Evolutionary conservation across 352 stramenopile genomes (phyloP).

Genomic region (Thalassiosira mediterranea): DNA sequence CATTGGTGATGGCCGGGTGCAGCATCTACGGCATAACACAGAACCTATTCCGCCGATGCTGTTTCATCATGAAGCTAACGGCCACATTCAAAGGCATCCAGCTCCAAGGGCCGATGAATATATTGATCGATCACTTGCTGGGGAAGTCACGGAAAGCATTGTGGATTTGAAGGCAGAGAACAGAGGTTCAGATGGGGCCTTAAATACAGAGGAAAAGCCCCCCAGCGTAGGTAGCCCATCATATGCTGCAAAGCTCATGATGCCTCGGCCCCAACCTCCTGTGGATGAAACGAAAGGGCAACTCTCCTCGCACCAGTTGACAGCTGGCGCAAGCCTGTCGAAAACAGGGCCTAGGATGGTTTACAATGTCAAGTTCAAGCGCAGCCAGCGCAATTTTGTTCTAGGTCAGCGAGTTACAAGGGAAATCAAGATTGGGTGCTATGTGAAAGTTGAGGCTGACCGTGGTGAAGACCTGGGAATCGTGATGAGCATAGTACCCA

Average conservation of each 20-base stretch:
- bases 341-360: slow-evolving; percentile 69
- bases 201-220: too few relatives aligned
- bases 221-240: too few relatives aligned
- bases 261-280: slow-evolving; percentile 4
- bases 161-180: too few relatives aligned
- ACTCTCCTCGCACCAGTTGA: slow-evolving; percentile 34
- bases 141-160: too few relatives aligned
- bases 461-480: slow-evolving; percentile 96
- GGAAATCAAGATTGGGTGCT: slow-evolving; percentile 91
- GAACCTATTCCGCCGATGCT: slow-evolving; percentile 30
- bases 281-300: slow-evolving; percentile 15
- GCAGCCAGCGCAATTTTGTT: slow-evolving; percentile 90
- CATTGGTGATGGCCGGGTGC: slow-evolving; percentile 31
- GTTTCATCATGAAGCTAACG: too few relatives aligned
- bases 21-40: slow-evolving; percentile 36
- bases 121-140: too few relatives aligned
- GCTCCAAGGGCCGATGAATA: too few relatives aligned
- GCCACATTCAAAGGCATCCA: too few relatives aligned
- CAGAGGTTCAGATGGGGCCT: too few relatives aligned
- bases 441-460: slow-evolving; percentile 97
- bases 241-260: slow-evolving; percentile 45
- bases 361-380: slow-evolving; percentile 96
- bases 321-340: slow-evolving; percentile 43
- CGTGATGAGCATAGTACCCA: slow-evolving; percentile 87
- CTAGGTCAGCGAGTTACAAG: slow-evolving; percentile 82